Evolutionary conservation across 805 yeast species (phyloP).

Genomic region (Saccharomycopsis fodiens): DNA sequence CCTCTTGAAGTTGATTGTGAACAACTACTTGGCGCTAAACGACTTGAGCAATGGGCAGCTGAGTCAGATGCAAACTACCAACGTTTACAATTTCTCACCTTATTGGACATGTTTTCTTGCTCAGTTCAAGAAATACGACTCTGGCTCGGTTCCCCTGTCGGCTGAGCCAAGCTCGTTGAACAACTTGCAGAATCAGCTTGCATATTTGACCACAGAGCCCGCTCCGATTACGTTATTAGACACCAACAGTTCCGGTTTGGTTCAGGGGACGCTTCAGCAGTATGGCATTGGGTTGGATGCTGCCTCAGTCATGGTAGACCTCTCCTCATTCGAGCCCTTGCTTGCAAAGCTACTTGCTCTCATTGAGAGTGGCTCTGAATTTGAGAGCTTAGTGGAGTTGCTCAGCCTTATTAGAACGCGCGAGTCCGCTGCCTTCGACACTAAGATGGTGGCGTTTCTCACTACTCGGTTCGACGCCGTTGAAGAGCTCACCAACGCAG

Average conservation of each 20-base stretch:
- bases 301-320: not conserved
- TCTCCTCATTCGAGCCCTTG: not conserved
- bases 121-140: conserved; percentile 3
- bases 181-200: conserved; percentile 16
- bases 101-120: conserved; percentile 13
- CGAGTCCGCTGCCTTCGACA: not conserved
- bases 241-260: not conserved
- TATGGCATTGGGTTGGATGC: not conserved
- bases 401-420: not conserved
- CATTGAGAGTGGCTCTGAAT: not conserved
- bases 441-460: not conserved
- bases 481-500: not conserved
- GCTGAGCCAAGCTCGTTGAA: conserved; percentile 8
- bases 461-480: too few relatives aligned
- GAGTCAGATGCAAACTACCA: not conserved
- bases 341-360: not conserved
- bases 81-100: conserved; percentile 11
- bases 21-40: conserved; percentile 16
- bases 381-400: not conserved
- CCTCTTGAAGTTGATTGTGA: conserved; percentile 16
- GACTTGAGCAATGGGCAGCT: conserved; percentile 11
- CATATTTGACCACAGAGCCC: conserved; percentile 18
- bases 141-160: not conserved
- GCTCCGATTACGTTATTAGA: not conserved
- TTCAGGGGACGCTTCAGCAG: not conserved